Base-by-base conservation (phyloP, 1,284 basidiomycete species). In the Ganoderma resinaceum region DNA sequence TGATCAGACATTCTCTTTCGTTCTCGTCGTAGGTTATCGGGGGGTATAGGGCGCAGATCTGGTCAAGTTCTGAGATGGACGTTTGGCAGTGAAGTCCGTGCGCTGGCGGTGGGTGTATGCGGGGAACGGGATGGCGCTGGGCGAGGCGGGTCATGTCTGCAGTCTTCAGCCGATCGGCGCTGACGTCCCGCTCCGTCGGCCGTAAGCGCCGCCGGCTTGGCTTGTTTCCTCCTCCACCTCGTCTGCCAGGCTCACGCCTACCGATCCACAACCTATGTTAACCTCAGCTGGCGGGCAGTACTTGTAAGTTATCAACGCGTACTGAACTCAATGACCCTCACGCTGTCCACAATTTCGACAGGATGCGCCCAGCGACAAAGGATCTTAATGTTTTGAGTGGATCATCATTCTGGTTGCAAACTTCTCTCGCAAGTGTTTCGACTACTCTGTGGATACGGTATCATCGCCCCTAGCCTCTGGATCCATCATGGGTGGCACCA, bases 1-100 rank as follows among this genome's bases (percentile, higher is more conserved):
- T 69, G 63, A 40, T 75, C 71, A 16, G 74, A 70, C 74, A 76
- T 46, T 43, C 14, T 43, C 4, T 20, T 20, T 76, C n/a, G n/a
- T n/a, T 59, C 14, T 49, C 33, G 52, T 52, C 46, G 37, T 55
- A 14, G 14, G 29, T 55, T 55, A 33, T 55, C 46, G 46, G 46
- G 23, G 23, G 31, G 52, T 18, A 31, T 55, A 16, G 14, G 31
- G 29, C 31, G 52, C 29, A 31, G 52, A 20, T 55, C 52, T 55
- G 18, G 52, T 55, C 3, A 7, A 18, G 52, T 20, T 55, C 52
- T 55, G 23, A 55, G 52, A 31, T 18, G 29, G 14, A 33, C 33
- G 29, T 55, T 29, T 55, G 14, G 52, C 52, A 55, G 52, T 18
- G 11, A 55, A 18, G 46, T 31, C 52, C 26, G 52, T 53, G 26